A percentile compares a stretch with the other conserved stretches of the same genome.
phyloP scores from a whole-genome alignment of 441 rosid species.

The Brassica hybrid region DNA sequence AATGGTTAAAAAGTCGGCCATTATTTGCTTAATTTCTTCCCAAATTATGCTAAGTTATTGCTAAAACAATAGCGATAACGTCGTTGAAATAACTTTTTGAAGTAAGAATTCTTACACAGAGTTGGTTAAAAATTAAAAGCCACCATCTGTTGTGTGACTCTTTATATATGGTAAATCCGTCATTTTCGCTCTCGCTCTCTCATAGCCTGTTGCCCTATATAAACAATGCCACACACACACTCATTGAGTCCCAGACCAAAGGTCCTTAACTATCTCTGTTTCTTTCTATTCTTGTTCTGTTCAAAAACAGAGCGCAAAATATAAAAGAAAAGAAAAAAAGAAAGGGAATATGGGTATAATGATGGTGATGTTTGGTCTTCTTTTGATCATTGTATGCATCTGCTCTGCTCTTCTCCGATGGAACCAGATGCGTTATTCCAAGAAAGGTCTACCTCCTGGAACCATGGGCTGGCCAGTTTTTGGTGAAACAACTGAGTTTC shows the following conservation, averaged over 20 bases:
- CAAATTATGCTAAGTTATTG: neutral
- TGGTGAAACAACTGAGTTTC: constrained; percentile 96
- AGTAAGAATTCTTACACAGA: constrained; percentile 13
- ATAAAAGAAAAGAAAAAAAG: neutral
- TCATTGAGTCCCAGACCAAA: constrained; percentile 35
- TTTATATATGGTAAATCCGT: constrained; percentile 24
- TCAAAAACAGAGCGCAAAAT: constrained; percentile 22
- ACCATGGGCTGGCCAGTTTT: constrained; percentile 99
- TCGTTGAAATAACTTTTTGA: constrained; percentile 1
- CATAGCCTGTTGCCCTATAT: constrained; percentile 35
- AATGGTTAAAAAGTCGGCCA: neutral
- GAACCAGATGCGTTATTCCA: constrained; percentile 80
- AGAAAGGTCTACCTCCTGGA: constrained; percentile 90
- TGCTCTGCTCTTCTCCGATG: constrained; percentile 76
- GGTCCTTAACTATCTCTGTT: constrained; percentile 18
- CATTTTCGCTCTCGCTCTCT: constrained; percentile 8
- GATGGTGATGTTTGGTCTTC: constrained; percentile 50
- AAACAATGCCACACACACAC: constrained; percentile 32
- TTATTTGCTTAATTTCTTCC: neutral
- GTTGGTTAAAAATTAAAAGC: constrained; percentile 27
- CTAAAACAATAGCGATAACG: neutral
- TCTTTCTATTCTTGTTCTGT: neutral
- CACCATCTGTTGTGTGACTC: constrained; percentile 19
- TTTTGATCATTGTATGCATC: constrained; percentile 53
- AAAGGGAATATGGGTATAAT: constrained; percentile 56